These are phyloP conservation scores for Candida gigantensis DNA, from an alignment of 1,139 yeast genomes.

Conservation along the genomic window DNA sequence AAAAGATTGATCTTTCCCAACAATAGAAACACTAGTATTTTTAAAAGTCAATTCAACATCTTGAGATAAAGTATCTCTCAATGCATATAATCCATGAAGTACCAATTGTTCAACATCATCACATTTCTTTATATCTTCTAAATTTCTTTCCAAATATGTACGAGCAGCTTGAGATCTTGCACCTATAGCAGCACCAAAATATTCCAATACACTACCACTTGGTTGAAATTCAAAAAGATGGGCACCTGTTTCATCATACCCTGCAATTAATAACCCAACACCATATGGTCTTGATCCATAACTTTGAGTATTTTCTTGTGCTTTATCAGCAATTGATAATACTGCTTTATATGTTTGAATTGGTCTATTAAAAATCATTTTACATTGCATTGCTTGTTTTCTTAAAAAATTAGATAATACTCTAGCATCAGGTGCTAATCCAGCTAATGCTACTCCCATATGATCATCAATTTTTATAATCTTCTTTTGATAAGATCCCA, in stretches of 20 bases:
- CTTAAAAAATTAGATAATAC: constrained; percentile 86
- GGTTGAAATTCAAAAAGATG: constrained; percentile 96
- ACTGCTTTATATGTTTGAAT: constrained; percentile 84
- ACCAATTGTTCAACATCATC: constrained; percentile 73
- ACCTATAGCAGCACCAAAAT: constrained; percentile 93
- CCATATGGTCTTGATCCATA: constrained; percentile 98
- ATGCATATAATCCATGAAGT: constrained; percentile 84
- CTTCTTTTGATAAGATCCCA: constrained; percentile 95
- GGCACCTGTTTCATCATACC: constrained; percentile 91
- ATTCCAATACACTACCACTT: constrained; percentile 89
- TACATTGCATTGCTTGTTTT: constrained; percentile 88
- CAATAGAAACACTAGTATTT: constrained; percentile 89
- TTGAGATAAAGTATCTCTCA: constrained; percentile 91
- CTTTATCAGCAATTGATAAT: constrained; percentile 87
- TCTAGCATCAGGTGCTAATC: constrained; percentile 97
- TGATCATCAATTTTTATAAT: constrained; percentile 89
- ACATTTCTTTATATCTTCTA: constrained; percentile 61
- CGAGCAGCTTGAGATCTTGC: constrained; percentile 98
- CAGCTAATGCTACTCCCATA: constrained; percentile 93
- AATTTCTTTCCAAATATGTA: constrained; percentile 87
- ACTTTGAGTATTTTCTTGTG: constrained; percentile 93
- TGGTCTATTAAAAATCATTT: constrained; percentile 86
- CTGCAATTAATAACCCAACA: constrained; percentile 90
- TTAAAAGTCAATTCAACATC: constrained; percentile 85
- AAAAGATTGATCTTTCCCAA: constrained; percentile 77